Percentiles rank a stretch among this genome's conserved stretches.
Conservation (phyloP, 352 stramenopile species). For the Phytophthora macrochlamydospora region DNA sequence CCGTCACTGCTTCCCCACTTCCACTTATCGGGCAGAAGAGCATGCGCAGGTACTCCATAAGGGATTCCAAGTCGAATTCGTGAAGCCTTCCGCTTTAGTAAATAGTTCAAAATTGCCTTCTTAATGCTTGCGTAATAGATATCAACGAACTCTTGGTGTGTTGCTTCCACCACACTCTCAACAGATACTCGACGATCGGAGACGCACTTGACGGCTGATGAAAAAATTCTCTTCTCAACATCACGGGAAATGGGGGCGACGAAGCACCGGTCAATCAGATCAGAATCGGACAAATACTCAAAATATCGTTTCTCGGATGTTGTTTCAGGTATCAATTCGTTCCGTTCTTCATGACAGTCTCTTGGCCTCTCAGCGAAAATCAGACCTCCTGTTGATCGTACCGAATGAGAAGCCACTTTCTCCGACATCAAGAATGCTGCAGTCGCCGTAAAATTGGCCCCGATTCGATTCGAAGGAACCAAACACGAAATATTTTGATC, state of each 20-base stretch:
- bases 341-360: neutral
- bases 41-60: slow-evolving; percentile 49
- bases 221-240: slow-evolving; percentile 50
- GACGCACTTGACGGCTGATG: slow-evolving; percentile 62
- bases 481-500: slow-evolving; percentile 62
- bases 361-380: slow-evolving; percentile 19
- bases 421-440: slow-evolving; percentile 51
- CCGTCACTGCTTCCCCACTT: slow-evolving; percentile 67
- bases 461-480: slow-evolving; percentile 75
- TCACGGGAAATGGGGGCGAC: slow-evolving; percentile 40
- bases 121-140: slow-evolving; percentile 76
- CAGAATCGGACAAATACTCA: slow-evolving; percentile 46
- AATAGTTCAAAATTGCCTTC: slow-evolving; percentile 80
- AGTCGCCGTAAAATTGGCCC: slow-evolving; percentile 62
- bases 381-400: slow-evolving; percentile 10
- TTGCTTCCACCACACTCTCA: slow-evolving; percentile 39
- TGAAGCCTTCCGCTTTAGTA: slow-evolving; percentile 50
- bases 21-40: slow-evolving; percentile 55
- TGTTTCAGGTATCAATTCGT: neutral
- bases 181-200: slow-evolving; percentile 41
- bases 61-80: slow-evolving; percentile 55
- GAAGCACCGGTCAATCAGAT: slow-evolving; percentile 46
- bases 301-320: slow-evolving; percentile 63
- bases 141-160: slow-evolving; percentile 50
- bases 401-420: slow-evolving; percentile 35